Evolutionary conservation across 768 basidiomycete species (phyloP).

Genomic region (Macrolepiota fuliginosa): DNA sequence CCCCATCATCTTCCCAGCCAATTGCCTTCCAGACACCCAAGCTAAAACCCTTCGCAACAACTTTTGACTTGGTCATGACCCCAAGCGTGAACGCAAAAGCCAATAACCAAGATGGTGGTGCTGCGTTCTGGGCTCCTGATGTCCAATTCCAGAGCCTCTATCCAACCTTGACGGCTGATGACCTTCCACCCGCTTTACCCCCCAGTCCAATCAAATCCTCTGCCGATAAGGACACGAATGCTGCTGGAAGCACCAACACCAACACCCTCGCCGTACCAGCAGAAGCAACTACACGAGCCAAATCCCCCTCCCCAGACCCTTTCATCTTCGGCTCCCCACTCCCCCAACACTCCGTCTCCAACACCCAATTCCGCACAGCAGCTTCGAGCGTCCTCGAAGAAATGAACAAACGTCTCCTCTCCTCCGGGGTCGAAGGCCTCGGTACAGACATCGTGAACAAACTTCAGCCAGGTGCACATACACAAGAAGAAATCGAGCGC

Average conservation of each 20-base stretch:
- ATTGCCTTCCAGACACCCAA: slow-evolving; percentile 48
- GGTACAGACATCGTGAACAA: slow-evolving; percentile 42
- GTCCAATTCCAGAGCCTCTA: slow-evolving; percentile 30
- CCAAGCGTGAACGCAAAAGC: slow-evolving; percentile 29
- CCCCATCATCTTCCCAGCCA: slow-evolving; percentile 19
- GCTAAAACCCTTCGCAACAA: slow-evolving; percentile 62
- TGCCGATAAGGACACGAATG: slow-evolving; percentile 18
- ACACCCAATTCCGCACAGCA: slow-evolving; percentile 62
- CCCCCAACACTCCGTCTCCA: slow-evolving; percentile 59
- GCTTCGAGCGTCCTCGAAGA: slow-evolving; percentile 76
- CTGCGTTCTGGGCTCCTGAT: slow-evolving; percentile 31
- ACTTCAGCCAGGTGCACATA: slow-evolving; percentile 29
- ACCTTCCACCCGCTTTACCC: slow-evolving; percentile 22
- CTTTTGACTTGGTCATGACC: slow-evolving; percentile 66
- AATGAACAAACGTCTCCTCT: slow-evolving; percentile 72
- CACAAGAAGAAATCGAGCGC: slow-evolving; percentile 13
- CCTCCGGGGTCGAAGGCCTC: slow-evolving; percentile 52
- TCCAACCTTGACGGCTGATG: slow-evolving; percentile 35
- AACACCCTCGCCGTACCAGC: slow-evolving; percentile 10
- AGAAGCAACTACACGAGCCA: slow-evolving; percentile 10
- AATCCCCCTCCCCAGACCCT: slow-evolving; percentile 32
- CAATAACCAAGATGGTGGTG: slow-evolving; percentile 7
- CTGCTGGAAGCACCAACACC: background rate
- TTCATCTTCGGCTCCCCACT: slow-evolving; percentile 81
- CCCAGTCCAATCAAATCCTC: slow-evolving; percentile 9